Evolutionary conservation across 2,329 filamentous ascomycete species (phyloP).

Genomic region (Fusarium mundagurra): DNA sequence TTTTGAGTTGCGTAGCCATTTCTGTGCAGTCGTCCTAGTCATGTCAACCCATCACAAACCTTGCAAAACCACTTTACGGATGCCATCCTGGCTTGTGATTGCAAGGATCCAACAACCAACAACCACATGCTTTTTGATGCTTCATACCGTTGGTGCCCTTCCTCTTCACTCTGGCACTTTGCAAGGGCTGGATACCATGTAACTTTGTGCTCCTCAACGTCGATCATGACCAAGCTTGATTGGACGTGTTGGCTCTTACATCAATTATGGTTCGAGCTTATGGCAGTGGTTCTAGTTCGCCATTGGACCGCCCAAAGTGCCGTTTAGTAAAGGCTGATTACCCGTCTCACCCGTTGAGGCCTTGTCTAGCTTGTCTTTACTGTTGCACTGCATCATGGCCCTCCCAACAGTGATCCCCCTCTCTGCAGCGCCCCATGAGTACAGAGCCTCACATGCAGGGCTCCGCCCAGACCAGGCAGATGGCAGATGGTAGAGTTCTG

Average conservation of each 20-base stretch:
- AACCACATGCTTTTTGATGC: conserved; percentile 6
- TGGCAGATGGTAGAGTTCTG: conserved; percentile 17
- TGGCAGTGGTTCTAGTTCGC: conserved; percentile 25
- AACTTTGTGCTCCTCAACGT: conserved; percentile 10
- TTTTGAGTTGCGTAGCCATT: conserved; percentile 1
- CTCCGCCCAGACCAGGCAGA: conserved; percentile 22
- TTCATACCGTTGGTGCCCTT: not conserved
- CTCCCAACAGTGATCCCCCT: conserved; percentile 30
- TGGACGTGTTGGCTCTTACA: conserved; percentile 11
- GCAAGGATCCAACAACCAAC: conserved; percentile 7
- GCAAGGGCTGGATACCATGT: not conserved
- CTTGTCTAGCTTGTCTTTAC: conserved; percentile 25
- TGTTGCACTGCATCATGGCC: conserved; percentile 35
- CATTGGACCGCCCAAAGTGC: conserved; percentile 19
- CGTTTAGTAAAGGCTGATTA: conserved; percentile 14
- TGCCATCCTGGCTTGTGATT: conserved; percentile 11
- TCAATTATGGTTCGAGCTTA: conserved; percentile 23
- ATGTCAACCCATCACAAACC: conserved; percentile 25
- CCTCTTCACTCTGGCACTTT: conserved; percentile 7
- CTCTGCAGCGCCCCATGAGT: conserved; percentile 28
- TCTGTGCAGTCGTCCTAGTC: conserved; percentile 20
- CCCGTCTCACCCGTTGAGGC: conserved; percentile 22
- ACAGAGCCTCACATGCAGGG: conserved; percentile 43
- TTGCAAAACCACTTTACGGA: conserved; percentile 6
- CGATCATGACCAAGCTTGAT: conserved; percentile 31